A percentile compares a stretch with the other conserved stretches of the same genome.
phyloP scores from a whole-genome alignment of 495 filamentous ascomycete species.

The Tuber melanosporum region DNA sequence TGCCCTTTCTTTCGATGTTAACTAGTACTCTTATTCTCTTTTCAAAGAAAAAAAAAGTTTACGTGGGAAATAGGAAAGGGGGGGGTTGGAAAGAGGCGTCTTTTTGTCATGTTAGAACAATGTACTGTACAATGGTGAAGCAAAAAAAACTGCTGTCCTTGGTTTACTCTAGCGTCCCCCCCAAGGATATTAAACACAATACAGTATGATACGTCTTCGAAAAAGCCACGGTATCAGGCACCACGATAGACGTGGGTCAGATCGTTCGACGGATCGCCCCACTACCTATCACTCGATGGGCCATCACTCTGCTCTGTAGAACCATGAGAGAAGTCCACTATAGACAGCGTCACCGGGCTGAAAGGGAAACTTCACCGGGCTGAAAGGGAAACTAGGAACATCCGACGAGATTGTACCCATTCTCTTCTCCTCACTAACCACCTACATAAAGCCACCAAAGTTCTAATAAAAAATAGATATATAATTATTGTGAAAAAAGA shows the following conservation, averaged over 20 bases:
- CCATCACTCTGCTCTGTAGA: background rate
- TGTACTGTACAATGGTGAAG: conserved; percentile 22
- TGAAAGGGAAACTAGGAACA: background rate
- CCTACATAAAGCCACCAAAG: background rate
- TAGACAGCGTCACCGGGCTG: background rate
- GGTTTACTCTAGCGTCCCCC: background rate
- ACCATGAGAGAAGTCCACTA: background rate
- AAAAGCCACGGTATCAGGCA: background rate
- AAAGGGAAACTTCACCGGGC: background rate
- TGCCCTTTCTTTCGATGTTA: background rate
- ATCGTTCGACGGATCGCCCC: background rate
- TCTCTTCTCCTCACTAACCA: background rate
- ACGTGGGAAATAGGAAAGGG: background rate
- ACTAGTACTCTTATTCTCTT: background rate
- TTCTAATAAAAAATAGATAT: background rate
- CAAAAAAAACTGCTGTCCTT: conserved; percentile 20
- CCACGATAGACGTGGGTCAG: background rate
- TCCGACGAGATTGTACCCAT: background rate
- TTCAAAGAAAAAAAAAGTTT: conserved; percentile 26
- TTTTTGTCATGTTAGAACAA: conserved; percentile 35
- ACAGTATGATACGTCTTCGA: background rate
- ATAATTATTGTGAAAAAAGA: background rate
- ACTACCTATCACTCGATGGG: background rate
- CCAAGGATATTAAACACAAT: background rate
- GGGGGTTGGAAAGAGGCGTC: background rate